Evolutionary conservation across 1,284 basidiomycete species (phyloP).

Genomic region (Pyrrhoderma lamaoense): DNA sequence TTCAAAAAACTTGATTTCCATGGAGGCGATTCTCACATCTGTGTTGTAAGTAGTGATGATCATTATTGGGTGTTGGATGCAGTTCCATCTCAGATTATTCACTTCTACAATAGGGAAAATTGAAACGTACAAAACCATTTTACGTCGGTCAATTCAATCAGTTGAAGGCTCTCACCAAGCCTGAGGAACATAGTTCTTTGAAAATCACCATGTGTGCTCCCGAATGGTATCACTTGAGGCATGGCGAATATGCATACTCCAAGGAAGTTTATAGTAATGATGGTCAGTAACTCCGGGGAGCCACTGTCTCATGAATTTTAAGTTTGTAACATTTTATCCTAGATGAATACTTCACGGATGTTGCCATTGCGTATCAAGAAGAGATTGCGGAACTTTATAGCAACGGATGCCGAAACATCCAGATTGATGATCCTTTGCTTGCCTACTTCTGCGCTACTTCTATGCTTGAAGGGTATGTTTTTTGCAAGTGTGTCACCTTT

Average conservation of each 20-base stretch:
- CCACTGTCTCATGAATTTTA: constrained; percentile 4
- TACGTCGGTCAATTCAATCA: constrained; percentile 58
- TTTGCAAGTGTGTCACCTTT: neutral
- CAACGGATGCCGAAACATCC: constrained; percentile 67
- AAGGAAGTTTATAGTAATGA: constrained; percentile 55
- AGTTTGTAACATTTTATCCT: constrained; percentile 6
- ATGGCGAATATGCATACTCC: constrained; percentile 55
- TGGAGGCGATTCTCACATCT: constrained; percentile 25
- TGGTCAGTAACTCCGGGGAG: constrained; percentile 29
- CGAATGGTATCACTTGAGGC: constrained; percentile 70
- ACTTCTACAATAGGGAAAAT: constrained; percentile 44
- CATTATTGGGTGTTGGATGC: neutral
- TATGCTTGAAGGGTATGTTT: constrained; percentile 43
- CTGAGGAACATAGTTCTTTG: constrained; percentile 49
- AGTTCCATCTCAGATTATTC: neutral
- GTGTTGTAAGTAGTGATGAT: constrained; percentile 15
- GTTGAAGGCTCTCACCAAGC: constrained; percentile 45
- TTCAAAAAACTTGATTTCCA: constrained; percentile 32
- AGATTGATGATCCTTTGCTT: constrained; percentile 70
- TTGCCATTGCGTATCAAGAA: constrained; percentile 60
- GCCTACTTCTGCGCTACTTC: constrained; percentile 58
- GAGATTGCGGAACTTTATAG: constrained; percentile 70
- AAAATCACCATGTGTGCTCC: constrained; percentile 74
- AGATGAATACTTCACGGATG: constrained; percentile 69
- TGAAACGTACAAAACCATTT: constrained; percentile 53